Conservation (phyloP, 106 monocot species). For the Chionographis japonica region DNA sequence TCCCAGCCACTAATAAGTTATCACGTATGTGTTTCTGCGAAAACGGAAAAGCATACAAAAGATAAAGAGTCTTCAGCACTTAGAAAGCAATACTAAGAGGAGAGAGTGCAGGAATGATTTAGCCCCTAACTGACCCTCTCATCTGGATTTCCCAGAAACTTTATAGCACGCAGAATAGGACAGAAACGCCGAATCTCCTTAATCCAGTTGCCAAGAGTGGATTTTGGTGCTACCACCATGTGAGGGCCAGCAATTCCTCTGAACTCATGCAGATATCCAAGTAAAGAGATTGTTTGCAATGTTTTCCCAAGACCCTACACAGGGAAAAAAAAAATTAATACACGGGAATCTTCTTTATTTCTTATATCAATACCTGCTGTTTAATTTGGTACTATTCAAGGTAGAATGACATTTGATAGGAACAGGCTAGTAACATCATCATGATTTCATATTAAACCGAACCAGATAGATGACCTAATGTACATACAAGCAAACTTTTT, state of each 20-base stretch:
- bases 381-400: too few species aligned
- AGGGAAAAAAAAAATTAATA: not conserved
- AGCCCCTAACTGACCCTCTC: constrained; percentile 56
- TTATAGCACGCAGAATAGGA: constrained; percentile 77
- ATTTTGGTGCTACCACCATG: constrained; percentile 96
- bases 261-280: constrained; percentile 83
- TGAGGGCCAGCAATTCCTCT: constrained; percentile 91
- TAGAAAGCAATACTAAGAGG: not conserved
- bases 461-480: too few species aligned
- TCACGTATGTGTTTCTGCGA: constrained; percentile 86
- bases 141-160: constrained; percentile 85
- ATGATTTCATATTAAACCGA: too few species aligned
- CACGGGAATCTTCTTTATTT: too few species aligned
- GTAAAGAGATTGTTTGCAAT: constrained; percentile 84
- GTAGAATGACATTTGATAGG: too few species aligned
- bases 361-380: too few species aligned
- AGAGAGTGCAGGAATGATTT: not conserved
- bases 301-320: constrained; percentile 92
- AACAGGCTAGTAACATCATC: too few species aligned
- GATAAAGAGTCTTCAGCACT: not conserved
- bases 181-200: constrained; percentile 85
- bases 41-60: constrained; percentile 6
- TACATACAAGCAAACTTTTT: too few species aligned
- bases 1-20: constrained; percentile 74
- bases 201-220: constrained; percentile 98